Evolutionary conservation across 805 yeast genomes (phyloP).

Genomic region (Candida mattraensis): DNA sequence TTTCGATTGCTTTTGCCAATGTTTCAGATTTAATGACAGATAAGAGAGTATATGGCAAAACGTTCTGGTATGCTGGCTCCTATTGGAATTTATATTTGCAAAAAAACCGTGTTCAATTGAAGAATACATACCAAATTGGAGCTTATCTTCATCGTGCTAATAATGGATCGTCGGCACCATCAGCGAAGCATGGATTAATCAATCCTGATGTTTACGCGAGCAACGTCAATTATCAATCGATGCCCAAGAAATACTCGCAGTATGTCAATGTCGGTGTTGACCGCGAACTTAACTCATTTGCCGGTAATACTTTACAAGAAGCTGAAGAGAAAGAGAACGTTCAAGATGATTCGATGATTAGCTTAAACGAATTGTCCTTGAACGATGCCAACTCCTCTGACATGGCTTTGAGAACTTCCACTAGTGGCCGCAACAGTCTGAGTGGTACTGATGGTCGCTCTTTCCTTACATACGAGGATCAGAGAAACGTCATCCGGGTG

Average conservation of each 20-base stretch:
- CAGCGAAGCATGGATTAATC: constrained; percentile 40
- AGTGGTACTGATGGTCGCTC: constrained; percentile 23
- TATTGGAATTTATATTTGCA: constrained; percentile 58
- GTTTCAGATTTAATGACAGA: constrained; percentile 45
- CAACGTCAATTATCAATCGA: constrained; percentile 26
- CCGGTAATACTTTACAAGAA: constrained; percentile 6
- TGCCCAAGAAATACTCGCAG: constrained; percentile 22
- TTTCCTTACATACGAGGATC: constrained; percentile 45
- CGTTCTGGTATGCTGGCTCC: constrained; percentile 62
- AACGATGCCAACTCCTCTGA: constrained; percentile 10
- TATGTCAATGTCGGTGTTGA: constrained; percentile 4
- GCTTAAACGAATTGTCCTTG: constrained; percentile 22
- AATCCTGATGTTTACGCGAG: constrained; percentile 39
- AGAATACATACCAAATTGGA: constrained; percentile 50
- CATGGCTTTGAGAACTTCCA: constrained; percentile 3
- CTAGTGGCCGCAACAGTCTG: constrained; percentile 3
- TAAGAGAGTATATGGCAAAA: constrained; percentile 49
- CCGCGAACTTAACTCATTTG: constrained; percentile 4
- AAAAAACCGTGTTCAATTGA: constrained; percentile 39
- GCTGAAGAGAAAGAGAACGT: constrained; percentile 26
- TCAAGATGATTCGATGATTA: constrained; percentile 25
- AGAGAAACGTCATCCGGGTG: constrained; percentile 44
- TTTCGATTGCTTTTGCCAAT: constrained; percentile 51
- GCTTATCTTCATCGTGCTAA: constrained; percentile 55
- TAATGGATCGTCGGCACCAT: constrained; percentile 32